Conservation (phyloP, 305 asterid genomes). For the Withania somnifera region DNA sequence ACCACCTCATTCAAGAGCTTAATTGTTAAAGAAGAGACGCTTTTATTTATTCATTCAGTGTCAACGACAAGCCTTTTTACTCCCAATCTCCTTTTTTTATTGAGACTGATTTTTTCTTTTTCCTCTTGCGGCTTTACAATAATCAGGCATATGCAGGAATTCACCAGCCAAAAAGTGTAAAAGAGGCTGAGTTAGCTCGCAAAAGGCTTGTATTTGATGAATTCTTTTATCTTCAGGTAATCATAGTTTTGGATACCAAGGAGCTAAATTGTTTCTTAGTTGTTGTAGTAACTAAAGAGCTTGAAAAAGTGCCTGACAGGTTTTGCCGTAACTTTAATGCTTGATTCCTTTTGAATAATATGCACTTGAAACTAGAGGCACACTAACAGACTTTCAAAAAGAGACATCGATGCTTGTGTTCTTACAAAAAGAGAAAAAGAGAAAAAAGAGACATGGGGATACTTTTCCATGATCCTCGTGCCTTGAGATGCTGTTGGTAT, state of each 20-base stretch:
- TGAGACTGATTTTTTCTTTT: not conserved
- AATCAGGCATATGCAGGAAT: slow-evolving; percentile 85
- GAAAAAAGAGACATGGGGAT: not conserved
- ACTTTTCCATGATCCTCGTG: not conserved
- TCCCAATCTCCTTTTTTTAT: not conserved
- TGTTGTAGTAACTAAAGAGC: too few relatives aligned
- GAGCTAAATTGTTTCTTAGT: not conserved
- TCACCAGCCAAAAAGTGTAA: slow-evolving; percentile 68
- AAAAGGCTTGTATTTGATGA: slow-evolving; percentile 94
- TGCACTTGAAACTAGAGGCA: not conserved
- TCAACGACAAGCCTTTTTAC: not conserved
- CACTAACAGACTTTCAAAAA: not conserved
- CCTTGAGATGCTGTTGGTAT: not conserved
- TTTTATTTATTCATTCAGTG: not conserved
- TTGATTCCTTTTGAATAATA: not conserved
- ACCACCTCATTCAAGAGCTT: not conserved
- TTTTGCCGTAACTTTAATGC: too few relatives aligned
- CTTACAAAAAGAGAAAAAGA: not conserved
- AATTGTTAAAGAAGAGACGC: not conserved
- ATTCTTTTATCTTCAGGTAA: slow-evolving; percentile 93
- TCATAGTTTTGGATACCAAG: not conserved
- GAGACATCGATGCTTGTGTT: not conserved
- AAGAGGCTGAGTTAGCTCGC: slow-evolving; percentile 80
- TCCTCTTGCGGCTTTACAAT: not conserved
- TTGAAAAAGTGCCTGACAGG: too few relatives aligned